Base-by-base conservation (phyloP, 495 filamentous ascomycete species). In the Aspergillus leporis region DNA sequence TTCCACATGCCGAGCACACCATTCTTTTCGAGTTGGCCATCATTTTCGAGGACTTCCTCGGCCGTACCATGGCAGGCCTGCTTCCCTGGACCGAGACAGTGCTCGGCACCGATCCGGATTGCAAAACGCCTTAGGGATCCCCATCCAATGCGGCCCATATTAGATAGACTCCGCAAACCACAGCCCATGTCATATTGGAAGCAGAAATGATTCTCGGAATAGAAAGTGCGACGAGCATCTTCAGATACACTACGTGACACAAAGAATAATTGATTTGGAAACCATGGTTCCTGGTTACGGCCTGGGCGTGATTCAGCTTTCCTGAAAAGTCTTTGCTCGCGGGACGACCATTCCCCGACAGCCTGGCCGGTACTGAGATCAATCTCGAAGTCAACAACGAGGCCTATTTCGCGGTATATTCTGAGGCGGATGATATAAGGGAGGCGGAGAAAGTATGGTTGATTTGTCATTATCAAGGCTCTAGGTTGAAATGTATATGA, bases 261-360 rank as follows among this genome's bases (percentile, higher is more conserved):
- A 18, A 55, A 60, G 23, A 60, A 60, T 1, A 60, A 30, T 32
- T 60, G 58, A 18, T 60, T 60, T 32, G 43, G 14, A 43, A 55
- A 21, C 13, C 32, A 45, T 40, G 18, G 13, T 5, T 32, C 16
- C 21, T 45, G 5, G 4, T 23, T 7, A 32, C 31, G 31, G 31
- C 31, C 31, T 32, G 31, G 31, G 10, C 31, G 31, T 32, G 31
- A 32, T 32, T 32, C 31, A 25, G n/a, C 21, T n/a, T 23, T 49
- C 6, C 13, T 49, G 9, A 48, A 18, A 2, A 55, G 2, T 14
- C 32, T 38, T 31, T 60, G 50, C 21, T 55, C 22, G 22, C 45
- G 22, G 28, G 43, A 49, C 21, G 43, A 60, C 58, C 58, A 60
- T 32, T 60, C 43, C 6, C 51, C 58, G 12, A 4, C 19, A 4